Percentiles rank a stretch among this genome's conserved stretches.
Evolutionary conservation across 202 grass and related monocot genomes (phyloP).

Genomic region (Digitaria exilis): DNA sequence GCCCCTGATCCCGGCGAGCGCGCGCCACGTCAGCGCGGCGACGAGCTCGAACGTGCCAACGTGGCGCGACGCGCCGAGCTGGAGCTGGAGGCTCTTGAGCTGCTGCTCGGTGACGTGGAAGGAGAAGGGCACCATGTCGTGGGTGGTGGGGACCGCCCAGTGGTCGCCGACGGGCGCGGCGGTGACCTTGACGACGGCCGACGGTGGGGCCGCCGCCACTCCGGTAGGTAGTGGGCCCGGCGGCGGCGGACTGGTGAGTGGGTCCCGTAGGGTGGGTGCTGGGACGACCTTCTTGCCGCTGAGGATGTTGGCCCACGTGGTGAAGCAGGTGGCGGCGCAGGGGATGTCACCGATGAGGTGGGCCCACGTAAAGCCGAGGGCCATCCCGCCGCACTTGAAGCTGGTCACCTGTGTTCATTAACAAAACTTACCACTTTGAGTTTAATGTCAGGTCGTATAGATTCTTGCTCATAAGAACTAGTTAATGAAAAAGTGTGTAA

Average conservation of each 20-base stretch:
- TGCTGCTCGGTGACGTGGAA: constrained; percentile 53
- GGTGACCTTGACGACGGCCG: constrained; percentile 50
- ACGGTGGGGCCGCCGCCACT: neutral
- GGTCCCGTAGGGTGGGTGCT: neutral
- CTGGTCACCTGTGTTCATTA: constrained; percentile 55
- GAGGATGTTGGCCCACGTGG: constrained; percentile 47
- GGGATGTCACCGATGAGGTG: constrained; percentile 59
- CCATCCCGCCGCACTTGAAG: constrained; percentile 64
- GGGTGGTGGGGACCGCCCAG: constrained; percentile 27
- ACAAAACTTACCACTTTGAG: neutral
- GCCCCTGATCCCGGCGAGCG: constrained; percentile 40
- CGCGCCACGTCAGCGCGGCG: constrained; percentile 46
- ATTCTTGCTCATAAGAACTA: neutral
- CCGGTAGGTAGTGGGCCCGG: neutral
- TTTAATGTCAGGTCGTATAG: neutral
- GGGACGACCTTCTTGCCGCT: constrained; percentile 22
- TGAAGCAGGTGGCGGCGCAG: constrained; percentile 48
- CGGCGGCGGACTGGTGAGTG: neutral
- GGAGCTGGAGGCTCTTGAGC: constrained; percentile 26
- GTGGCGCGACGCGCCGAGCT: neutral
- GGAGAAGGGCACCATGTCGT: constrained; percentile 50
- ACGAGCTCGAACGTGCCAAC: constrained; percentile 55
- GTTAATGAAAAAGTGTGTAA: neutral
- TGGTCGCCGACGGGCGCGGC: constrained; percentile 31
- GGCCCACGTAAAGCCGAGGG: constrained; percentile 68